phyloP scores from a whole-genome alignment of 345 rosid genomes.

The Camelina sativa region DNA sequence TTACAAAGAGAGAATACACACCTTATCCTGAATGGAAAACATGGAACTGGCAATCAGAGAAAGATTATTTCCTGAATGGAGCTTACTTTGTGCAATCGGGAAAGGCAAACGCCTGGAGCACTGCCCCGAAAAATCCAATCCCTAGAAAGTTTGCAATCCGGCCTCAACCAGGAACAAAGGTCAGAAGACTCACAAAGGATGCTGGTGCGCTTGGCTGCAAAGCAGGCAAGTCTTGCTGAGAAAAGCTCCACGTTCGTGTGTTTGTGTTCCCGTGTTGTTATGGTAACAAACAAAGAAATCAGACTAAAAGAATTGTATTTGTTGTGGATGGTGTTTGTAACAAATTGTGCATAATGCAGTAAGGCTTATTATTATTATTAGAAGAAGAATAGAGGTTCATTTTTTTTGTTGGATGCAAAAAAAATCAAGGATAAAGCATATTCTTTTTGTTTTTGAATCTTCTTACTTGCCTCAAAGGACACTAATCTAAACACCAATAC shows the following conservation, averaged over 20 bases:
- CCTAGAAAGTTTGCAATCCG: slow-evolving; percentile 39
- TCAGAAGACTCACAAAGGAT: slow-evolving; percentile 49
- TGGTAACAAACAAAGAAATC: slow-evolving; percentile 6
- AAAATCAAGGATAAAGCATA: not conserved
- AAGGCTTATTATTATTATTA: slow-evolving; percentile 19
- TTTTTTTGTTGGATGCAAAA: slow-evolving; percentile 17
- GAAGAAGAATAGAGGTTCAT: slow-evolving; percentile 9
- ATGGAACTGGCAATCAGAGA: slow-evolving; percentile 79
- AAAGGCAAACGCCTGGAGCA: slow-evolving; percentile 23
- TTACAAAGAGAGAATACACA: slow-evolving; percentile 63
- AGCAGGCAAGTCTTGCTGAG: slow-evolving; percentile 45
- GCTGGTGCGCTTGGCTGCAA: slow-evolving; percentile 63
- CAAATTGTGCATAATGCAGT: slow-evolving; percentile 39
- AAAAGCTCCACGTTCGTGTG: not conserved
- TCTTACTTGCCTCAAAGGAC: slow-evolving; percentile 26
- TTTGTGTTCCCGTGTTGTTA: slow-evolving; percentile 28
- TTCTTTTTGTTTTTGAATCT: slow-evolving; percentile 28
- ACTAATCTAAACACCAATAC: slow-evolving; percentile 31
- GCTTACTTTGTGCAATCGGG: slow-evolving; percentile 75
- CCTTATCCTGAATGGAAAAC: slow-evolving; percentile 53
- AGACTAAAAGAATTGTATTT: slow-evolving; percentile 11
- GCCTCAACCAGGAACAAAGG: slow-evolving; percentile 54
- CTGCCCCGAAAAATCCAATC: slow-evolving; percentile 42
- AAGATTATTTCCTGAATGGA: slow-evolving; percentile 70
- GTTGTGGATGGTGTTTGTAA: slow-evolving; percentile 33